phyloP scores from a whole-genome alignment of 2,329 filamentous ascomycete species.

The Ophiostoma sp. region DNA sequence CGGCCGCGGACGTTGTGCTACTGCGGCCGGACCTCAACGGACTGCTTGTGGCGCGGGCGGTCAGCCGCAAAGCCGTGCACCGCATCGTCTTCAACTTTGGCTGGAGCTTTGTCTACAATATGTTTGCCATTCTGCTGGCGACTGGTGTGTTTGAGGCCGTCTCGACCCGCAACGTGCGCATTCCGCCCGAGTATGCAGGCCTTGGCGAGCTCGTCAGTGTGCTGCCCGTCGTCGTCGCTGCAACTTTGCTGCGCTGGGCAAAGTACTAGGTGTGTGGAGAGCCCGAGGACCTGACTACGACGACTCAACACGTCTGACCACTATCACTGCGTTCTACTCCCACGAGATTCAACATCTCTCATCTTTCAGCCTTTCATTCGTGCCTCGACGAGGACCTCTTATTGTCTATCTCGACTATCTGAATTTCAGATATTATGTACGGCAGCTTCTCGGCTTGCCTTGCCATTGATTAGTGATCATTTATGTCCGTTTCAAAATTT shows the following conservation, averaged over 20 bases:
- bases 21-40: slow-evolving; percentile 42
- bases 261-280: not conserved
- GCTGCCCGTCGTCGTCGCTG: slow-evolving; percentile 54
- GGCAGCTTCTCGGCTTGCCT: not conserved
- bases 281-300: not conserved
- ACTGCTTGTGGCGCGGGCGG: slow-evolving; percentile 52
- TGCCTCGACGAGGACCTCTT: not conserved
- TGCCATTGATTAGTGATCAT: not conserved
- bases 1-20: not conserved
- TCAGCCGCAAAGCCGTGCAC: slow-evolving; percentile 41
- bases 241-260: not conserved
- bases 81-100: slow-evolving; percentile 63
- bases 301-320: not conserved
- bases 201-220: slow-evolving; percentile 71
- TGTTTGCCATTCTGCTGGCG: slow-evolving; percentile 61
- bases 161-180: slow-evolving; percentile 33
- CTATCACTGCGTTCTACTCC: not conserved
- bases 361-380: not conserved
- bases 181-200: slow-evolving; percentile 59
- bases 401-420: not conserved
- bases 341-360: not conserved
- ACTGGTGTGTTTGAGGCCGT: slow-evolving; percentile 51
- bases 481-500: too few species aligned
- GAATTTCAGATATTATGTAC: not conserved
- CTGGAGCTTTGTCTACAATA: slow-evolving; percentile 67